Evolutionary conservation across 2,329 filamentous ascomycete species (phyloP).

Genomic region (Sporothrix brasiliensis): DNA sequence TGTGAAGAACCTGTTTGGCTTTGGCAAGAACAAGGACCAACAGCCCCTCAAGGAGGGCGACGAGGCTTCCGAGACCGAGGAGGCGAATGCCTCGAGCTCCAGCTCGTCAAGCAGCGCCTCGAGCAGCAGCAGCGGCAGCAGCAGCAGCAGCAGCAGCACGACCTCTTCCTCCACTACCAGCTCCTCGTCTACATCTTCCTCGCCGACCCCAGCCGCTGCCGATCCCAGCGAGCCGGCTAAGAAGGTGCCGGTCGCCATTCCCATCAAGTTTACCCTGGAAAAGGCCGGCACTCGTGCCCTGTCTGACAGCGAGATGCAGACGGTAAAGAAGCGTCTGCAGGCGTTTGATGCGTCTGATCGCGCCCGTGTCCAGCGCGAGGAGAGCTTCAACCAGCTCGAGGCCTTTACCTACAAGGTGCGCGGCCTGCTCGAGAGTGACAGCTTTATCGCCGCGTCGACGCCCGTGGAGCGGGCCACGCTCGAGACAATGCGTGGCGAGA

Average conservation of each 20-base stretch:
- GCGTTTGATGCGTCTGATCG: slow-evolving; percentile 86
- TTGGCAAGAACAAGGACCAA: slow-evolving; percentile 78
- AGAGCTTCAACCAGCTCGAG: slow-evolving; percentile 90
- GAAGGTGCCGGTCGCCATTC: slow-evolving; percentile 61
- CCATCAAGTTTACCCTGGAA: slow-evolving; percentile 54
- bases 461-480: slow-evolving; percentile 67
- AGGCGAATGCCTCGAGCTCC: slow-evolving; percentile 45
- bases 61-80: slow-evolving; percentile 39
- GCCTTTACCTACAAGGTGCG: slow-evolving; percentile 86
- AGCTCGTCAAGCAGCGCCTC: slow-evolving; percentile 37
- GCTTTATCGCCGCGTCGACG: slow-evolving; percentile 73
- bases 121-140: slow-evolving; percentile 37
- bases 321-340: slow-evolving; percentile 70
- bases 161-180: slow-evolving; percentile 35
- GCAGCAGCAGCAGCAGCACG: slow-evolving; percentile 44
- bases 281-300: slow-evolving; percentile 56
- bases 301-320: slow-evolving; percentile 52
- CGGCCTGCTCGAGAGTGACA: slow-evolving; percentile 76
- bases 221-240: slow-evolving; percentile 51
- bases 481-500: slow-evolving; percentile 66
- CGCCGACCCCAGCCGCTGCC: slow-evolving; percentile 26
- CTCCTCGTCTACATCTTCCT: slow-evolving; percentile 32
- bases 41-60: slow-evolving; percentile 68
- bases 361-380: slow-evolving; percentile 75
- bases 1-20: slow-evolving; percentile 94